Conservation (phyloP, 176 grass and related monocot genomes). For the Neostapfia colusana region DNA sequence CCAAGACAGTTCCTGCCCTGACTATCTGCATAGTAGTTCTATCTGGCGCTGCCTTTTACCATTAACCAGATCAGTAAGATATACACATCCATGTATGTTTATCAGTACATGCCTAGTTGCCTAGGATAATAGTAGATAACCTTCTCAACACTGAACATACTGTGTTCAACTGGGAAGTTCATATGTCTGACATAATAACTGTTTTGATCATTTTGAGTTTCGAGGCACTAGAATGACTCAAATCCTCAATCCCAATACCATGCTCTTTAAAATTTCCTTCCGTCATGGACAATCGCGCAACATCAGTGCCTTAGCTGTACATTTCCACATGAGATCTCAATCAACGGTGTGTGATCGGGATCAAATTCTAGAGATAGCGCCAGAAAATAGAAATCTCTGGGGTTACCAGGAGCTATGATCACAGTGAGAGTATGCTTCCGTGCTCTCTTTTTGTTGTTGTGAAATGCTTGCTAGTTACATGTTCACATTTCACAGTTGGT, state of each 20-base stretch:
- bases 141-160: no score
- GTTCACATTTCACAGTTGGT: neutral
- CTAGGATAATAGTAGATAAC: no score
- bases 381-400: neutral
- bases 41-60: neutral
- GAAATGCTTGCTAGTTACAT: neutral
- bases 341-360: neutral
- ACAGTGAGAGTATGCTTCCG: neutral
- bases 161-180: no score
- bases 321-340: neutral
- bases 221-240: neutral
- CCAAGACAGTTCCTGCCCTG: neutral
- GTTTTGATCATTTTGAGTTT: no score
- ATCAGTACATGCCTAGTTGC: no score
- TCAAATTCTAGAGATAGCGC: neutral
- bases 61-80: neutral
- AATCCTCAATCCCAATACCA: slow-evolving; percentile 7
- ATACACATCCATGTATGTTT: neutral
- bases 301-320: neutral
- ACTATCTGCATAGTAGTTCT: neutral
- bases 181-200: no score
- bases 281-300: neutral
- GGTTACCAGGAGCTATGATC: neutral
- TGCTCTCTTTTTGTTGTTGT: neutral
- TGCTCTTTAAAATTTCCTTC: neutral